Percentiles rank a stretch among this genome's conserved stretches.
phyloP scores from a whole-genome alignment of 2,329 filamentous ascomycete genomes.

The Apiospora phragmitis region DNA sequence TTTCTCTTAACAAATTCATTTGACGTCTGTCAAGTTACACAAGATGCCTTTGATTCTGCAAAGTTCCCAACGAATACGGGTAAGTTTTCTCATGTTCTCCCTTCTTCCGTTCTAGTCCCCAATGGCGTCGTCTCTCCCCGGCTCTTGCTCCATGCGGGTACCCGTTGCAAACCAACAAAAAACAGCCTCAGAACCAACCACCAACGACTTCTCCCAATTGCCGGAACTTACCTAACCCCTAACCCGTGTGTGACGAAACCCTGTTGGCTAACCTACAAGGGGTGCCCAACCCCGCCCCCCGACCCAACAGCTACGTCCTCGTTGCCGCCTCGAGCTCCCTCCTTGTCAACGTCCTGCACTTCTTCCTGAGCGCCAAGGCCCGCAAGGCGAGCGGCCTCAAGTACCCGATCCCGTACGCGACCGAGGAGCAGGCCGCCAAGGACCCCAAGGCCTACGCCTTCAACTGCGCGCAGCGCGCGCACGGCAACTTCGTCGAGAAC shows the following conservation, averaged over 20 bases:
- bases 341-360: constrained; percentile 58
- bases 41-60: constrained; percentile 46
- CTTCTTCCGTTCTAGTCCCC: not conserved
- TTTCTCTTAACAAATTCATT: not conserved
- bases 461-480: constrained; percentile 64
- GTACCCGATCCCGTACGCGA: constrained; percentile 61
- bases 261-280: not conserved
- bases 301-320: constrained; percentile 58
- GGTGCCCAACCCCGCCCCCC: not conserved
- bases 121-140: constrained; percentile 4
- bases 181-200: not conserved
- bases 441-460: constrained; percentile 56
- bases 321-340: constrained; percentile 56
- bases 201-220: not conserved
- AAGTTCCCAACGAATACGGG: constrained; percentile 52
- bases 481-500: constrained; percentile 66
- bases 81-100: constrained; percentile 31
- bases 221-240: not conserved
- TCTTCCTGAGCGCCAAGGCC: constrained; percentile 43
- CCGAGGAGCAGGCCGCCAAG: constrained; percentile 53
- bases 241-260: not conserved
- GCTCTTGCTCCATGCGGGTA: constrained; percentile 11
- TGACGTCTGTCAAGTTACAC: not conserved
- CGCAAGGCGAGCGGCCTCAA: constrained; percentile 54
- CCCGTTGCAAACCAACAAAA: not conserved